phyloP scores from a whole-genome alignment of 202 grass and related monocot species.

The Schoenoplectus triqueter region DNA sequence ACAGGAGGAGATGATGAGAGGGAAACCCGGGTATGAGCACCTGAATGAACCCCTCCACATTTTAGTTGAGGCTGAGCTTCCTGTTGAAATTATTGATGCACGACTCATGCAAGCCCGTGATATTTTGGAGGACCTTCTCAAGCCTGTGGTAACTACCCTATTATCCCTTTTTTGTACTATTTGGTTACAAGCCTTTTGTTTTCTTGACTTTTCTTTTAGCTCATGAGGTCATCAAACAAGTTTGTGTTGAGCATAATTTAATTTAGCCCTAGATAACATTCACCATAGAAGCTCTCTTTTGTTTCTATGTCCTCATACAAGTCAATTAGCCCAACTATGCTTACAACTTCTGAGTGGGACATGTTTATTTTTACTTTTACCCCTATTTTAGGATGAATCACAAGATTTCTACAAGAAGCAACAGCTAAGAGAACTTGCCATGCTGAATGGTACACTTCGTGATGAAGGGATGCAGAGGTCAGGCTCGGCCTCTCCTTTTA shows the following conservation, averaged over 20 bases:
- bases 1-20: conserved; percentile 97
- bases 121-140: conserved; percentile 86
- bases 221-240: not conserved
- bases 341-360: not conserved
- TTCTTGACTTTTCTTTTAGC: not conserved
- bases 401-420: conserved; percentile 99
- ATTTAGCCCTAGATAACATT: conserved; percentile 19
- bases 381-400: conserved; percentile 76
- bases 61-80: conserved; percentile 92
- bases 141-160: conserved; percentile 71
- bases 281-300: not conserved
- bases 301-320: not conserved
- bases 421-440: conserved; percentile 89
- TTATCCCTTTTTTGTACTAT: not conserved
- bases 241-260: not conserved
- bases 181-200: not conserved
- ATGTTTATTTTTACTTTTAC: conserved; percentile 17
- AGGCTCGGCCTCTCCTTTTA: conserved; percentile 89
- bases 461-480: conserved; percentile 92
- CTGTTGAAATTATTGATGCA: conserved; percentile 89
- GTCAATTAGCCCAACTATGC: too few relatives aligned
- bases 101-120: conserved; percentile 86
- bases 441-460: conserved; percentile 95
- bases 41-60: conserved; percentile 98
- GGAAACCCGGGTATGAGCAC: conserved; percentile 97